Evolutionary conservation across 176 grass and related monocot genomes (phyloP), one percentile per base, ranked within the genome.

Genomic region (Phyllostachys edulis): DNA sequence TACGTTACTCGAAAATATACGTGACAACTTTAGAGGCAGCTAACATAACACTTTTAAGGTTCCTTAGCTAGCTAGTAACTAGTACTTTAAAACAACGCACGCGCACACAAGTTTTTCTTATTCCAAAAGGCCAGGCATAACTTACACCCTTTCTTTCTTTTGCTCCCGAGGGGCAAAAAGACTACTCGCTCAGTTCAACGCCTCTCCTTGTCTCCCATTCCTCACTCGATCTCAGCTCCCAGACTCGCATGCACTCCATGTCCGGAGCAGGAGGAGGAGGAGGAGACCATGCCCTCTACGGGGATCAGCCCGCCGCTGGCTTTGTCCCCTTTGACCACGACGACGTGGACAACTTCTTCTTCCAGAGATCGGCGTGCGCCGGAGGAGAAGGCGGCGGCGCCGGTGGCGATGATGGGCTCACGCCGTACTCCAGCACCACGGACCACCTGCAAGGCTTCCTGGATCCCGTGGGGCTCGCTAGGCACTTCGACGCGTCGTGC

Each of bases 371-470:
- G 55, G 34, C 42, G 11, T 47, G 26, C 79, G 67, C 32, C 44
- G 63, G 9, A 50, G 55, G 55, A 57, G 55, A 57, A 23, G 55
- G 55, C 8, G 20, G 21, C 55, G 21, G 21, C 54, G 7, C 57
- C 26, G 64, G 62, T 8, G 83, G 2, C 20, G 81, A 15, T 32
- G 79, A 47, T 3, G 75, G 75, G 20, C 6, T 72, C 46, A 38
- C 23, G 66, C 7, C 74, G 6, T 84, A 84, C 75, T 56, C 87
- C 34, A 79, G 75, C 87, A 84, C 84, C 75, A 39, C 67, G 4
- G 75, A 79, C 20, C 79, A 88, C 81, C 80, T 88, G 37, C 57
- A 83, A 15, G 80, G 46, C 1, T 66, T 84, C 47, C 75, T 79
- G 2, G 81, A 85, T 47, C 75, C 87, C 26, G 67, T 60, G 37